Evolutionary conservation across 2,329 filamentous ascomycete genomes (phyloP).

Genomic region (Sporothrix protearum): DNA sequence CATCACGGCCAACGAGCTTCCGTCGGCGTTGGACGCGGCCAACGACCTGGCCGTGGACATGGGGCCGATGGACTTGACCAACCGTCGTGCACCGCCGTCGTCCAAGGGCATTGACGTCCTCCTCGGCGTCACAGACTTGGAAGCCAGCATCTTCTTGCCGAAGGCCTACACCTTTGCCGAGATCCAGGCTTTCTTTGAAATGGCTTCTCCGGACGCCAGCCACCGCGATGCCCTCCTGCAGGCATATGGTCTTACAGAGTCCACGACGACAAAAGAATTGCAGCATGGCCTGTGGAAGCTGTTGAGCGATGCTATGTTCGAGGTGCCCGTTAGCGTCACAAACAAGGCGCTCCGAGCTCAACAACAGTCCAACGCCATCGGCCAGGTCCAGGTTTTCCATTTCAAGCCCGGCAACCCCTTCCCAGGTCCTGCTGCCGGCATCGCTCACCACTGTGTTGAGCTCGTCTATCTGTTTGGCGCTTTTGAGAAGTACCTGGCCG

Average conservation of each 20-base stretch:
- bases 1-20: background rate
- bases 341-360: background rate
- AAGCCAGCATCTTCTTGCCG: conserved; percentile 4
- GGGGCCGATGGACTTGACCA: background rate
- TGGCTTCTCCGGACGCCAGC: background rate
- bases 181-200: background rate
- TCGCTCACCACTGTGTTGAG: conserved; percentile 24
- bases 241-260: background rate
- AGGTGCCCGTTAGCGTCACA: background rate
- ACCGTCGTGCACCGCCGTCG: background rate
- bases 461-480: conserved; percentile 21
- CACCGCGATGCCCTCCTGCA: background rate
- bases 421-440: conserved; percentile 2
- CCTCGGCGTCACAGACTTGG: background rate
- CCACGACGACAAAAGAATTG: background rate
- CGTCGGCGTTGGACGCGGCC: background rate
- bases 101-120: background rate
- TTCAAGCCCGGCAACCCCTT: conserved; percentile 21
- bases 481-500: background rate
- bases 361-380: background rate
- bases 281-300: background rate
- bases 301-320: conserved; percentile 18
- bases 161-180: background rate
- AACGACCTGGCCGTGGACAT: background rate
- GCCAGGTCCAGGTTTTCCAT: conserved; percentile 18